Evolutionary conservation across 2,329 filamentous ascomycete species (phyloP).

Genomic region (Neofusicoccum laricinum): DNA sequence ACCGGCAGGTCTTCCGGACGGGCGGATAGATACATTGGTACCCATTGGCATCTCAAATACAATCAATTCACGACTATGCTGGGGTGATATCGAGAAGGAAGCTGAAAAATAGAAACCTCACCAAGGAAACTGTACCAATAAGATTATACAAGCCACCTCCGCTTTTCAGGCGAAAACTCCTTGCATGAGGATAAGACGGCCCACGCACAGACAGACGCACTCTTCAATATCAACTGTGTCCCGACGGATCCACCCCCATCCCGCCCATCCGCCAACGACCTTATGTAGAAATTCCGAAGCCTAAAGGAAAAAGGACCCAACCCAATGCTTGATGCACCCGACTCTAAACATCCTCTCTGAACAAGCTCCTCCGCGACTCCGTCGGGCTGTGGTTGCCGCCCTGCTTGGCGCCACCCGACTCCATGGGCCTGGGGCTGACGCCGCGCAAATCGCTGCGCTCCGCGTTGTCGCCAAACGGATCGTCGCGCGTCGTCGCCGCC

Average conservation of each 20-base stretch:
- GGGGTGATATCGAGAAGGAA: background rate
- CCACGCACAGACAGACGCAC: background rate
- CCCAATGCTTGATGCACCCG: background rate
- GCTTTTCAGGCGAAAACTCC: background rate
- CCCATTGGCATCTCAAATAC: background rate
- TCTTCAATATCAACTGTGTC: background rate
- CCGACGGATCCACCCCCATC: background rate
- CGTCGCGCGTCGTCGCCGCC: conserved; percentile 33
- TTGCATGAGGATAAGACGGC: background rate
- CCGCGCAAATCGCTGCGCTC: conserved; percentile 65
- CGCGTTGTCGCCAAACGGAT: conserved; percentile 72
- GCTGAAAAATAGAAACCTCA: background rate
- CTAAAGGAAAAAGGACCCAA: background rate
- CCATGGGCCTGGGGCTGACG: conserved; percentile 69
- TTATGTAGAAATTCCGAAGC: background rate
- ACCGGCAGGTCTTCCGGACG: too few relatives aligned
- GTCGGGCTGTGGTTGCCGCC: conserved; percentile 57
- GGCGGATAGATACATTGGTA: too few relatives aligned
- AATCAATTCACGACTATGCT: background rate
- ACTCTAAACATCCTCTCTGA: conserved; percentile 63
- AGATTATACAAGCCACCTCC: background rate
- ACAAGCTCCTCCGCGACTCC: conserved; percentile 64
- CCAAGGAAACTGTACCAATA: background rate
- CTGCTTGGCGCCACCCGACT: conserved; percentile 36
- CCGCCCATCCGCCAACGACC: background rate